phyloP scores from a whole-genome alignment of 805 yeast genomes.

The Metschnikowia rubicola region DNA sequence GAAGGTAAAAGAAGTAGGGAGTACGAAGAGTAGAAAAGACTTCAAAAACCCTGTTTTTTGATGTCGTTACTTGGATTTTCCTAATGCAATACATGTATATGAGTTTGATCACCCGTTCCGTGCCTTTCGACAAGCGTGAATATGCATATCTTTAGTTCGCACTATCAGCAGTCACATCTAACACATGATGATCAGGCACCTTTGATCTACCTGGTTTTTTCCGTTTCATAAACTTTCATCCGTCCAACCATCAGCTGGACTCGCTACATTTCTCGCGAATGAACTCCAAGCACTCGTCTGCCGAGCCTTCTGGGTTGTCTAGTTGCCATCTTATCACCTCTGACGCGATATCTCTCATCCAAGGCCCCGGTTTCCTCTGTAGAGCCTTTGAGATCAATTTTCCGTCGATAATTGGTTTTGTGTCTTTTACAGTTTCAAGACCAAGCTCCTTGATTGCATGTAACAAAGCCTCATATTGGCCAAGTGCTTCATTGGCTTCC shows the following conservation, averaged over 20 bases:
- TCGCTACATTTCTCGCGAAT: slow-evolving; percentile 22
- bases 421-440: slow-evolving; percentile 41
- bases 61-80: too few relatives aligned
- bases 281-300: slow-evolving; percentile 53
- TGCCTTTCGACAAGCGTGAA: too few relatives aligned
- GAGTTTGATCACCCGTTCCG: too few relatives aligned
- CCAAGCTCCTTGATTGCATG: slow-evolving; percentile 27
- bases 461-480: slow-evolving; percentile 32
- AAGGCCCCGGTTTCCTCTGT: slow-evolving; percentile 74
- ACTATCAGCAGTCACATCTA: too few relatives aligned
- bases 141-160: too few relatives aligned
- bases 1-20: too few relatives aligned
- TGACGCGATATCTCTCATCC: slow-evolving; percentile 64
- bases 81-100: too few relatives aligned
- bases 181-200: too few relatives aligned
- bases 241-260: neutral
- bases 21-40: too few relatives aligned
- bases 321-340: slow-evolving; percentile 71
- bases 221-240: neutral
- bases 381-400: slow-evolving; percentile 54
- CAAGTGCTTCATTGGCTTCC: slow-evolving; percentile 8
- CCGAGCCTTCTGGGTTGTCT: slow-evolving; percentile 57
- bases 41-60: too few relatives aligned
- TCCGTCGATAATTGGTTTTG: slow-evolving; percentile 75
- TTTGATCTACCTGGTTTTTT: too few relatives aligned